Conservation (phyloP, 139 green algal species). For the Coelastrella sp. region DNA sequence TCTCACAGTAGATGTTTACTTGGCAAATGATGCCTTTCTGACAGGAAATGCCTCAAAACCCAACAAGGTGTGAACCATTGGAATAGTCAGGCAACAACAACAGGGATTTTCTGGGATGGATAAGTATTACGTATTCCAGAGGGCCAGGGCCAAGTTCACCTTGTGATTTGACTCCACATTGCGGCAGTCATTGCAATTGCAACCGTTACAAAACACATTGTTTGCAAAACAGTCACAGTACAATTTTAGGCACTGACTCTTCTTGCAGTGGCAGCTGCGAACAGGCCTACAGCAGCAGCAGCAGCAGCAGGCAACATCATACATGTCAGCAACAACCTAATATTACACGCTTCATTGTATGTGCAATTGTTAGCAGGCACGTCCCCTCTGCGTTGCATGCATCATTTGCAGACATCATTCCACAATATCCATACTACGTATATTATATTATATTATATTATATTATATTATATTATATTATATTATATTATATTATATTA, state of each 20-base stretch:
- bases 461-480: no score
- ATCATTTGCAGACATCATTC: no score
- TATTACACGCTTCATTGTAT: background rate
- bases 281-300: background rate
- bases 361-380: background rate
- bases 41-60: no score
- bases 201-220: conserved; percentile 84
- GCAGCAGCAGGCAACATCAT: background rate
- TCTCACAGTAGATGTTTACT: no score
- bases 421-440: no score
- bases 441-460: no score
- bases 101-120: no score
- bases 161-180: conserved; percentile 71
- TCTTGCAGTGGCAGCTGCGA: conserved; percentile 90
- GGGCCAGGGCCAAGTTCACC: background rate
- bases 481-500: no score
- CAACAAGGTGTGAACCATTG: no score
- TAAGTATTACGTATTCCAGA: background rate
- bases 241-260: conserved; percentile 94
- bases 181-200: conserved; percentile 90
- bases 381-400: background rate
- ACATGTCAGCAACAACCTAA: background rate
- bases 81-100: no score
- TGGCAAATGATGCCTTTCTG: no score
- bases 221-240: conserved; percentile 99